phyloP scores from a whole-genome alignment of 345 rosid genomes.

The Ailanthus altissimus region DNA sequence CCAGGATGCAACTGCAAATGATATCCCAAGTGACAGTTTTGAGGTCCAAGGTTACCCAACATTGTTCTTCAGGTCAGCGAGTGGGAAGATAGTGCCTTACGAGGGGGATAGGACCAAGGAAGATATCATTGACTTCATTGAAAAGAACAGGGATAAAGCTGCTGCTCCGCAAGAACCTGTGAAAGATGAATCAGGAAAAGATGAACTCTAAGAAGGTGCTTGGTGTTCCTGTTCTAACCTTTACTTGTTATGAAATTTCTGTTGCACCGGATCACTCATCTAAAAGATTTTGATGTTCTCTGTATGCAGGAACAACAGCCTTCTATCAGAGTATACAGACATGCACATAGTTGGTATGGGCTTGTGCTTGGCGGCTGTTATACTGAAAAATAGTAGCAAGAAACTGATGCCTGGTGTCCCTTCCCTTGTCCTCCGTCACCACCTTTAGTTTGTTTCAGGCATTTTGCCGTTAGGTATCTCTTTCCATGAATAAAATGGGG shows the following conservation, averaged over 20 bases:
- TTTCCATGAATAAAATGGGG: conserved; percentile 18
- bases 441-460: background rate
- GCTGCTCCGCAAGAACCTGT: conserved; percentile 33
- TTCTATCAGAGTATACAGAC: background rate
- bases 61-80: conserved; percentile 67
- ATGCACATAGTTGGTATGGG: background rate
- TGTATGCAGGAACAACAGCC: conserved; percentile 7
- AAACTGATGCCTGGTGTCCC: conserved; percentile 19
- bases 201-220: conserved; percentile 60
- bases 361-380: conserved; percentile 16
- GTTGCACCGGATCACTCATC: background rate
- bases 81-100: conserved; percentile 60
- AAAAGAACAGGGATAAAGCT: conserved; percentile 65
- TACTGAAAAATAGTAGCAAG: background rate
- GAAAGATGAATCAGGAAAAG: conserved; percentile 51
- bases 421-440: background rate
- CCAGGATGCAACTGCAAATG: conserved; percentile 92
- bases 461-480: background rate
- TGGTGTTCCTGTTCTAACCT: conserved; percentile 6
- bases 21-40: conserved; percentile 58
- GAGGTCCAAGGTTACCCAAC: conserved; percentile 90
- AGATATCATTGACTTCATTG: conserved; percentile 75
- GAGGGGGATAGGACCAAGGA: conserved; percentile 84
- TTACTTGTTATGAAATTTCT: background rate
- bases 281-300: background rate